Base-by-base conservation (phyloP, 2,329 filamentous ascomycete species). In the Fusarium napiforme region DNA sequence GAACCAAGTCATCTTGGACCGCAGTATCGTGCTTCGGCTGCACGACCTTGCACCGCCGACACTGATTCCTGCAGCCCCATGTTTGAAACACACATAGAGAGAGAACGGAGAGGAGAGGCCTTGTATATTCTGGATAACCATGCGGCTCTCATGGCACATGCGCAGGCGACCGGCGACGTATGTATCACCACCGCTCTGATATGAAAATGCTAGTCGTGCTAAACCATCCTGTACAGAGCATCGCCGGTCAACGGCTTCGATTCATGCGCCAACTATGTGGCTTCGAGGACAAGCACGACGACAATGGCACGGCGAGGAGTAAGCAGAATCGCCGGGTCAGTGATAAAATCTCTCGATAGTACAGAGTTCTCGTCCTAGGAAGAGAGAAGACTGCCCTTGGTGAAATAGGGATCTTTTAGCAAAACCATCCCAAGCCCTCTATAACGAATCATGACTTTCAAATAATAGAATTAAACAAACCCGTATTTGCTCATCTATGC, bases 111-210 rank as follows among this genome's bases (percentile, higher is more conserved):
- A 19, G 83, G 85, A 49, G 83, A 85, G 69, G 89, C 89, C 18
- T 82, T 86, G 26, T 82, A 85, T 16, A 84, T 91, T 43, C 84
- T 92, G 5, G 87, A 89, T 71, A 85, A 80, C 32, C 89, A 89
- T 0, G 89, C 91, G 76, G 80, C 88, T 63, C 81, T 92, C 53
- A 88, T 90, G 84, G 89, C 89, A 83, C 85, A 89, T 46, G 87
- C 90, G 5, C 84, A 87, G 72, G 85, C 85, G 71, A 83, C 84
- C 36, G 84, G 84, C 37, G 86, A 90, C 73, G 90, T 91, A 78
- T 75, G 87, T 43, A n/a, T 40, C 21, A 40, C 40, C 58, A 36
- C 37, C 40, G 30, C 36, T 42, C 53, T 37, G 19, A 47, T 57
- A 32, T 47, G 23, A 21, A 57, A 11, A 40, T 55, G 9, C 34